These are phyloP conservation scores for Pythium grandisporangium DNA, from an alignment of 352 stramenopile species.

Conservation along the genomic window DNA sequence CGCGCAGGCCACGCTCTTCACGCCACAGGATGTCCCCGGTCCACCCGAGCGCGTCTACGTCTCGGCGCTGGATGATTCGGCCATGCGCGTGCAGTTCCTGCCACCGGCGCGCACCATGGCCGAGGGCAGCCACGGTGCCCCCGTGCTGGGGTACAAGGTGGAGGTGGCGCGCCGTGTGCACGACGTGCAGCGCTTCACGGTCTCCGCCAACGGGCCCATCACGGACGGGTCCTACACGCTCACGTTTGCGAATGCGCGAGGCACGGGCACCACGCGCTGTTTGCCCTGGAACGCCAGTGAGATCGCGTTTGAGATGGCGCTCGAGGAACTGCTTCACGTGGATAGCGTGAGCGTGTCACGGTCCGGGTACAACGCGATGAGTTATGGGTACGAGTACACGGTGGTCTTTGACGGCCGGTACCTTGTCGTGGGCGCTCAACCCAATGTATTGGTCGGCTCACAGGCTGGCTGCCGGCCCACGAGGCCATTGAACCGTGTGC, in stretches of 20 bases:
- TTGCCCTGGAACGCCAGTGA: constrained; percentile 66
- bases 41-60: constrained; percentile 56
- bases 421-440: constrained; percentile 44
- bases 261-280: constrained; percentile 29
- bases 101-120: constrained; percentile 42
- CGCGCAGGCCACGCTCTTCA: constrained; percentile 32
- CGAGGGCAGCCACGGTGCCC: constrained; percentile 58
- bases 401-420: constrained; percentile 59
- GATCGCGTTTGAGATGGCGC: constrained; percentile 50
- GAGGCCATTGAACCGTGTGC: constrained; percentile 31
- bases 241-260: constrained; percentile 30
- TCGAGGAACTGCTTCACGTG: constrained; percentile 58
- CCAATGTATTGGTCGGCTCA: constrained; percentile 35
- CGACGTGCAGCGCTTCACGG: constrained; percentile 62
- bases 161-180: constrained; percentile 61
- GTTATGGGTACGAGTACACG: constrained; percentile 62
- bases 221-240: constrained; percentile 43
- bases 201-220: constrained; percentile 44
- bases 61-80: constrained; percentile 27
- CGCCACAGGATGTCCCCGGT: constrained; percentile 50
- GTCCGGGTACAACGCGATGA: constrained; percentile 29
- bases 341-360: constrained; percentile 52
- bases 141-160: constrained; percentile 71
- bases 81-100: constrained; percentile 54
- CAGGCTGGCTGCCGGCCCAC: constrained; percentile 22